Conservation (phyloP, 2,329 filamentous ascomycete species). For the Cladorrhinum sp. region DNA sequence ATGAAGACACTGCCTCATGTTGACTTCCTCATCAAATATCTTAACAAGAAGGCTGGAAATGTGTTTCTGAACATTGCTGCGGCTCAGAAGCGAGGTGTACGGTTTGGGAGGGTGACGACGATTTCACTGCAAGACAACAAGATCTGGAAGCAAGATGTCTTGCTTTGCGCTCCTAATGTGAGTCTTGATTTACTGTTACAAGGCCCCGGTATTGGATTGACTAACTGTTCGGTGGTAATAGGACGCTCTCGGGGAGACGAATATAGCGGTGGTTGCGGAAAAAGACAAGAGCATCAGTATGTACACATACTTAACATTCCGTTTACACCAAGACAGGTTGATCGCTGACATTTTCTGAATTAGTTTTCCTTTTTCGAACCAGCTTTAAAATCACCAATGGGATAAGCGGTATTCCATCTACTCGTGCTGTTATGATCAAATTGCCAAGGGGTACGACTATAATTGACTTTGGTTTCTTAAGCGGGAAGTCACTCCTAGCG, state of each 20-base stretch:
- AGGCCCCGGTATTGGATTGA: background rate
- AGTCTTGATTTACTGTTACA: constrained; percentile 15
- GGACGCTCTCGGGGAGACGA: constrained; percentile 33
- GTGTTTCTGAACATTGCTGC: constrained; percentile 68
- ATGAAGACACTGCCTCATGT: constrained; percentile 57
- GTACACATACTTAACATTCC: background rate
- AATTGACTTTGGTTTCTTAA: constrained; percentile 65
- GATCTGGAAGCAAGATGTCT: constrained; percentile 54
- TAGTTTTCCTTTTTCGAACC: constrained; percentile 58
- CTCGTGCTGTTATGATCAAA: constrained; percentile 40
- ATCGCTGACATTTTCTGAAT: background rate
- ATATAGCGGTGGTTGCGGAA: constrained; percentile 43
- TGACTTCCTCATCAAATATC: constrained; percentile 59
- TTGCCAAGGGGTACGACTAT: constrained; percentile 42
- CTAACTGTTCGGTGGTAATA: background rate
- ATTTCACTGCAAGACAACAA: constrained; percentile 44
- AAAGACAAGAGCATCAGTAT: constrained; percentile 37
- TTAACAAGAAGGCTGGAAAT: constrained; percentile 55
- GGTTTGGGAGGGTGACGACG: constrained; percentile 57
- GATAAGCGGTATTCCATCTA: constrained; percentile 48
- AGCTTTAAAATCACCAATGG: constrained; percentile 54
- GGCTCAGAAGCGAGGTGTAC: constrained; percentile 64
- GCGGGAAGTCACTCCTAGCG: constrained; percentile 59
- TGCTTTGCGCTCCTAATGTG: constrained; percentile 48
- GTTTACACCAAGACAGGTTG: background rate